Conservation (phyloP, 805 yeast species). For the Metschnikowia santaceciliae region DNA sequence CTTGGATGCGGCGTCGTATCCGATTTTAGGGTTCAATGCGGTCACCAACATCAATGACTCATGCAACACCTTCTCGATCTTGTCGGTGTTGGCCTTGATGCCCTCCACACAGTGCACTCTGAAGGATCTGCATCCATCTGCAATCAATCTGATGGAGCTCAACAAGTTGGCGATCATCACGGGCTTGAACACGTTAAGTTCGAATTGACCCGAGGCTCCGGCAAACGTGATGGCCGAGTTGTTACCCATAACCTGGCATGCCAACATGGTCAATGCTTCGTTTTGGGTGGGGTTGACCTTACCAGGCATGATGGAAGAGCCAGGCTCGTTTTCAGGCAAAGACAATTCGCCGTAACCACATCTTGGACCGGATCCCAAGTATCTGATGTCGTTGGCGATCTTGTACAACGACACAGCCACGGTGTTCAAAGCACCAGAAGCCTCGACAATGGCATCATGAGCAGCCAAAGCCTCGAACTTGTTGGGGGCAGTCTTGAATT, state of each 20-base stretch:
- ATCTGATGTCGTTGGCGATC: slow-evolving; percentile 97
- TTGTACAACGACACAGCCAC: slow-evolving; percentile 90
- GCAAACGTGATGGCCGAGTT: slow-evolving; percentile 92
- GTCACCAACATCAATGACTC: slow-evolving; percentile 98
- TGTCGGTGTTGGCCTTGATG: slow-evolving; percentile 80
- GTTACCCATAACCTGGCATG: slow-evolving; percentile 97
- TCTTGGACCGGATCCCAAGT: slow-evolving; percentile 98
- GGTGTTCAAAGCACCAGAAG: slow-evolving; percentile 95
- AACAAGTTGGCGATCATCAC: slow-evolving; percentile 88
- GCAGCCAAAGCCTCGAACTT: slow-evolving; percentile 99
- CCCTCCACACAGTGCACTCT: slow-evolving; percentile 94
- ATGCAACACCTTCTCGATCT: slow-evolving; percentile 81
- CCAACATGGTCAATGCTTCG: slow-evolving; percentile 98
- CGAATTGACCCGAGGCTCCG: slow-evolving; percentile 98
- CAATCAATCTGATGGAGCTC: slow-evolving; percentile 80
- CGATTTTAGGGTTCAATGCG: slow-evolving; percentile 97
- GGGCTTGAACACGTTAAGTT: slow-evolving; percentile 97
- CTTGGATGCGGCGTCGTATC: slow-evolving; percentile 96
- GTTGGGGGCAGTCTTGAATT: slow-evolving; percentile 94
- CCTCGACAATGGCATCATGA: slow-evolving; percentile 97
- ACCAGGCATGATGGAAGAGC: slow-evolving; percentile 99
- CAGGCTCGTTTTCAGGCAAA: slow-evolving; percentile 98
- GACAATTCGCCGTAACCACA: slow-evolving; percentile 97
- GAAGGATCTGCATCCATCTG: slow-evolving; percentile 88
- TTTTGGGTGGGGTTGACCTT: slow-evolving; percentile 99